Evolutionary conservation across 306 rosid genomes (phyloP), one percentile per base, ranked within the genome.

Genomic region (Pueraria montana): DNA sequence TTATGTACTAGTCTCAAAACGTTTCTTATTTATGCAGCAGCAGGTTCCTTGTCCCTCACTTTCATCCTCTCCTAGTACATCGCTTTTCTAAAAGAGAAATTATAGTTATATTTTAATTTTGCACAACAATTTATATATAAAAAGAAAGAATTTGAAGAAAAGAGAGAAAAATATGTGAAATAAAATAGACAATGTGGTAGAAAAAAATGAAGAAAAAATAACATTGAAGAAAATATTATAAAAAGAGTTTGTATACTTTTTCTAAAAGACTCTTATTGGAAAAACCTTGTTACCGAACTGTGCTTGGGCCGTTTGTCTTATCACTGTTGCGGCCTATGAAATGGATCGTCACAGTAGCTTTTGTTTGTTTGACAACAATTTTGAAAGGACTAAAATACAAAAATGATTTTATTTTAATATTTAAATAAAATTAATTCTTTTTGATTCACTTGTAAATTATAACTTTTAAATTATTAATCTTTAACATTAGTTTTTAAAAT

Each of bases 11-110:
- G 43, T 72, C 52, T 9, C 61, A 63, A 27, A 21, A 69, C 26
- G 27, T 24, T 49, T 72, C 48, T 77, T 45, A 76, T 16, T 48
- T 21, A 13, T 61, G 76, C 72, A 61, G 76, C 73, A 61, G 61
- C 49, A 74, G 21, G 62, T 17, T 55, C 7, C 65, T 61, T 62
- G 26, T 74, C 61, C 27, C 59, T 59, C 79, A 49, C 43, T 83
- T 48, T 80, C 61, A 56, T 56, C 36, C 38, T 30, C 72, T 58
- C 24, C 50, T 38, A 68, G 34, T 23, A 26, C 59, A 11, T 30
- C 8, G 20, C 40, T 53, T 11, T 13, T 65, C 27, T 69, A 7
- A 24, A 12, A 63, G 24, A 38, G 13, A 6, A 64, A 30, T 3
- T 0, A 8, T 30, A 16, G 5, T 26, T 13, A 32, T 62, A 26